Base-by-base conservation (phyloP, 1,284 basidiomycete genomes). In the Irpex sp. region DNA sequence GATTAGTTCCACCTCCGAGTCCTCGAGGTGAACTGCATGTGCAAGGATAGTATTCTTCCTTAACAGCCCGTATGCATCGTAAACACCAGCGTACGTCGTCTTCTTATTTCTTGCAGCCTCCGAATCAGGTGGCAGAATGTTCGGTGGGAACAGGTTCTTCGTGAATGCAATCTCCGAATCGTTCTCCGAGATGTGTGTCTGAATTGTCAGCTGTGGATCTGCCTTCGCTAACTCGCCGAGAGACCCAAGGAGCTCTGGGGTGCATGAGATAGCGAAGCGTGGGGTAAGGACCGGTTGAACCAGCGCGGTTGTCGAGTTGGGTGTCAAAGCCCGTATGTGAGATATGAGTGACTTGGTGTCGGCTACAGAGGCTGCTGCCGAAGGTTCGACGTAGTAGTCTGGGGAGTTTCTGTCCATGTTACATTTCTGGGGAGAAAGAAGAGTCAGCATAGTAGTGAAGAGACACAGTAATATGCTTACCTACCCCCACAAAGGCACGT, bases 151-250 rank as follows among this genome's bases (percentile, higher is more conserved):
- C 45, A 91, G 78, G 58, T 79, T 65, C 62, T 82, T 79, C 3
- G 90, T 88, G 66, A 83, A 84, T 33, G 74, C 78, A 63, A 97
- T 83, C 74, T 99, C 96, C 19, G 80, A 73, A 5, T 72, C 75
- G 72, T 95, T 97, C 77, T 99, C 96, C 23, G 89, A 87, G 39
- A 98, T 86, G 74, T 98, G 96, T 1, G 96, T 98, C 75, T 99
- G 96, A 58, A 98, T 90, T 48, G 84, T 82, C 39, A 98, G 78
- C 0, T 76, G 70, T 14, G 84, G 80, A 67, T 89, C 79, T 1
- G 74, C 68, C 48, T 72, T 68, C 0, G 84, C 85, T 49, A 95
- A 76, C 2, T 80, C 68, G 14, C 90, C 88, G 8, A 98, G 80
- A 6, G 77, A 75, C 0, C 69, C 60, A 54, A 98, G 81, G 42